Evolutionary conservation across 2,329 filamentous ascomycete species (phyloP).

Genomic region (Microsporum audouinii): DNA sequence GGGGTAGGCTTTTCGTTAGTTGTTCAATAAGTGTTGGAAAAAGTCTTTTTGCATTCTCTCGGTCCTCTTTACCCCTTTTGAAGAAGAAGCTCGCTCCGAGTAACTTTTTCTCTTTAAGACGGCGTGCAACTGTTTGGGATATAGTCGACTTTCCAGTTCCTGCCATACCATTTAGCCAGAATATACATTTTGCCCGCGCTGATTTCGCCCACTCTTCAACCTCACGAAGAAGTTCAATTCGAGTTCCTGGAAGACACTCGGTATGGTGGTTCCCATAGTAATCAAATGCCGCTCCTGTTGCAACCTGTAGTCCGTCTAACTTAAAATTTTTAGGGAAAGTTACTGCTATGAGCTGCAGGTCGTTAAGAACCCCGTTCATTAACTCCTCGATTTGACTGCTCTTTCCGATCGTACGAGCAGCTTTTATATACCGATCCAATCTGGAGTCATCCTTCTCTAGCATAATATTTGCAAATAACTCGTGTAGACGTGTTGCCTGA

Average conservation of each 20-base stretch:
- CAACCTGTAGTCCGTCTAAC: background rate
- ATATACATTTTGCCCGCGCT: slow-evolving; percentile 15
- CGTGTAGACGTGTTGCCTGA: background rate
- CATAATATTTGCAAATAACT: background rate
- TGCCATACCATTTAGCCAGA: slow-evolving; percentile 26
- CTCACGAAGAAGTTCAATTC: slow-evolving; percentile 16
- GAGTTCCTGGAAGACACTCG: slow-evolving; percentile 16
- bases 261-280: slow-evolving; percentile 3
- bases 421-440: background rate
- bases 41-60: slow-evolving; percentile 16
- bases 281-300: slow-evolving; percentile 7
- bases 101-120: slow-evolving; percentile 3
- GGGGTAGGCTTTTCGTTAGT: background rate
- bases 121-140: slow-evolving; percentile 12
- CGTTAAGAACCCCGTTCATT: too few species aligned
- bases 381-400: too few species aligned
- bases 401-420: background rate
- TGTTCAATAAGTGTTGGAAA: slow-evolving; percentile 19
- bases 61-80: slow-evolving; percentile 15
- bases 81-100: slow-evolving; percentile 27
- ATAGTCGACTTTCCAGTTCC: slow-evolving; percentile 15
- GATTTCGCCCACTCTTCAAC: slow-evolving; percentile 16
- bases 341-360: too few species aligned
- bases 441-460: background rate
- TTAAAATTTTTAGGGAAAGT: background rate